Conservation (phyloP, 176 grass and related monocot genomes). For the Puccinellia tenuiflora region DNA sequence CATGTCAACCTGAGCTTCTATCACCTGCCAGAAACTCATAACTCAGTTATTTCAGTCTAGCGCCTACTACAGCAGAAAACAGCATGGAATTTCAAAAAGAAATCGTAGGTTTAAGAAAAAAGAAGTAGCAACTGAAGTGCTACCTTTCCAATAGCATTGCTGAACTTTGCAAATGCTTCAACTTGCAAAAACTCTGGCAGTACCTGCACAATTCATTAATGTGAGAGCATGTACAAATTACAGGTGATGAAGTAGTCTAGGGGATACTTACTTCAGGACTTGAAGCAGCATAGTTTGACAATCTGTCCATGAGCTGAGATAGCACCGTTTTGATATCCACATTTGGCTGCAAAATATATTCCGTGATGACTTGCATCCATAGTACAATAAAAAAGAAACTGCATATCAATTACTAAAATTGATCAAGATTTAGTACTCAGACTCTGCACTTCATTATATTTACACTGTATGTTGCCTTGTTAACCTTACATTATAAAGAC, state of each 20-base stretch:
- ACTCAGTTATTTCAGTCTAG: conserved; percentile 2
- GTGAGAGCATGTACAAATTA: conserved; percentile 31
- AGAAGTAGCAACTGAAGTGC: neutral
- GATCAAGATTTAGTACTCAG: conserved; percentile 1
- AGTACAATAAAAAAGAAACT: conserved; percentile 15
- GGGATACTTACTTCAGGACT: conserved; percentile 74
- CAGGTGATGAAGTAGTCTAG: neutral
- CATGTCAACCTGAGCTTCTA: conserved; percentile 98
- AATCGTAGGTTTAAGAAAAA: neutral
- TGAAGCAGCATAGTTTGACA: conserved; percentile 88
- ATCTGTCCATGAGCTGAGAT: conserved; percentile 94
- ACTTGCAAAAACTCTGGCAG: conserved; percentile 97
- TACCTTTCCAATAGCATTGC: conserved; percentile 97
- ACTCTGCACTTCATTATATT: conserved; percentile 1
- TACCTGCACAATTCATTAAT: conserved; percentile 65
- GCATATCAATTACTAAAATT: neutral
- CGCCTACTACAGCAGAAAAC: neutral
- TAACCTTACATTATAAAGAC: neutral
- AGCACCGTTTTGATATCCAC: conserved; percentile 99
- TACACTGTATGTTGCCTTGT: neutral
- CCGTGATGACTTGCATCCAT: conserved; percentile 5
- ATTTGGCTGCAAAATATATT: conserved; percentile 61
- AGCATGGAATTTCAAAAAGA: neutral
- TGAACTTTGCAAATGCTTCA: conserved; percentile 96
- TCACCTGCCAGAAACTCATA: conserved; percentile 63